These are phyloP conservation scores for Penicillium tannophilum DNA, from an alignment of 495 filamentous ascomycete species.

Conservation along the genomic window DNA sequence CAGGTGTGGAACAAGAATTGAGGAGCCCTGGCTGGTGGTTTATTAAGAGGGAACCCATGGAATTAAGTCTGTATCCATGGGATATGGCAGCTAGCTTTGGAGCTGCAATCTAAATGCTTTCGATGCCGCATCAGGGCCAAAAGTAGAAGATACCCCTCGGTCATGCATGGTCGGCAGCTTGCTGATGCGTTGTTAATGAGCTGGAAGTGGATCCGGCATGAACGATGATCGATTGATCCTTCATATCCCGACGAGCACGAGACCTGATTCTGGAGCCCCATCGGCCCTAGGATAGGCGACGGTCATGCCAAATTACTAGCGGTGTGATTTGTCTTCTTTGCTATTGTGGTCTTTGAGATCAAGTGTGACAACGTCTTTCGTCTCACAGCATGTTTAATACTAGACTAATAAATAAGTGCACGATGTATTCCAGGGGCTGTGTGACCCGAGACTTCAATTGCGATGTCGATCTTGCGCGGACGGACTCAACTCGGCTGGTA, in stretches of 20 bases:
- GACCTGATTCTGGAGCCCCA: constrained; percentile 1
- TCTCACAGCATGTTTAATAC: background rate
- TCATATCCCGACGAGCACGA: constrained; percentile 1
- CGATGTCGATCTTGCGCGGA: background rate
- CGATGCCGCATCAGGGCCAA: too few relatives aligned
- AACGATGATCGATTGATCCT: constrained; percentile 7
- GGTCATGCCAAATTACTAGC: background rate
- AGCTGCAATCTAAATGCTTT: background rate
- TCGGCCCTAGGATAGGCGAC: background rate
- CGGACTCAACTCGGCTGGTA: background rate
- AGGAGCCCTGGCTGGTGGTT: background rate
- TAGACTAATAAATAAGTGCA: background rate
- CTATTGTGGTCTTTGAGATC: background rate
- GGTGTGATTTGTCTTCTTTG: background rate
- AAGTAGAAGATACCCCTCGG: background rate
- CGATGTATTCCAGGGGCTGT: background rate
- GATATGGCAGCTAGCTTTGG: background rate
- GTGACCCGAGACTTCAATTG: background rate
- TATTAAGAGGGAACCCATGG: background rate
- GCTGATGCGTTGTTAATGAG: background rate
- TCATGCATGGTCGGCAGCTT: background rate
- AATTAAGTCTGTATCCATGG: background rate
- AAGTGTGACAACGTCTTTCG: background rate
- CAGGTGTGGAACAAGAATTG: background rate
- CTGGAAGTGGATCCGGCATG: background rate